Conservation (phyloP, 1,284 basidiomycete species). For the Apiotrichum domesticum region DNA sequence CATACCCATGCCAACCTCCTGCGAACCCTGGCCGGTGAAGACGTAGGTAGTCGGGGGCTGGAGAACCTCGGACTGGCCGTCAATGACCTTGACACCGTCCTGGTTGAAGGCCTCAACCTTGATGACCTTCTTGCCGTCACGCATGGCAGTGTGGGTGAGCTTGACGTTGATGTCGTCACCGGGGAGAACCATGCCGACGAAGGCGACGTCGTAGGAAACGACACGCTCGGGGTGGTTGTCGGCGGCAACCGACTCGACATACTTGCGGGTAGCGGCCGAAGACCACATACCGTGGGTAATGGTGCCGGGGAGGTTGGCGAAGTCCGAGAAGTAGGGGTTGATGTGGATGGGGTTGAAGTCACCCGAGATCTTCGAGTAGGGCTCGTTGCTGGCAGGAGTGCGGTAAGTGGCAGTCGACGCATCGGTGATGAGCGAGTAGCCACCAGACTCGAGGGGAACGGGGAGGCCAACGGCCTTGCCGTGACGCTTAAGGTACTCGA, state of each 20-base stretch:
- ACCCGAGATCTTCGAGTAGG: constrained; percentile 91
- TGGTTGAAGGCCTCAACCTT: constrained; percentile 83
- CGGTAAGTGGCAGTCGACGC: constrained; percentile 58
- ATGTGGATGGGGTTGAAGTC: constrained; percentile 94
- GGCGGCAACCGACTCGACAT: constrained; percentile 88
- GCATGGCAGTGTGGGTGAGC: constrained; percentile 85
- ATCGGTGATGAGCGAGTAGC: constrained; percentile 68
- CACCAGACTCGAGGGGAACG: constrained; percentile 72
- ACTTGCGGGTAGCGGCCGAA: constrained; percentile 86
- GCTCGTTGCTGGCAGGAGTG: constrained; percentile 80
- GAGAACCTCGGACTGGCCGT: constrained; percentile 85
- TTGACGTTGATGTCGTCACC: constrained; percentile 81
- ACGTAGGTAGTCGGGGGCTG: constrained; percentile 92
- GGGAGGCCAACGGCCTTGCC: constrained; percentile 71
- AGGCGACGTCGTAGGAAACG: constrained; percentile 80
- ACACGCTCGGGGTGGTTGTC: constrained; percentile 89
- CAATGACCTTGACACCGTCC: constrained; percentile 81
- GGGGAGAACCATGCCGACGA: constrained; percentile 97
- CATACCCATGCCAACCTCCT: constrained; percentile 99
- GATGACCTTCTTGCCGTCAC: constrained; percentile 85
- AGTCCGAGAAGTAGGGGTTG: constrained; percentile 96
- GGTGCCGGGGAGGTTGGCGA: constrained; percentile 86
- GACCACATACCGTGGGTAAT: constrained; percentile 99
- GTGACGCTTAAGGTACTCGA: constrained; percentile 87
- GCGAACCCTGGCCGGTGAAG: constrained; percentile 97